Evolutionary conservation across 106 monocot genomes (phyloP), one percentile per base, ranked within the genome.

Genomic region (Alisma plantagoaquatica): DNA sequence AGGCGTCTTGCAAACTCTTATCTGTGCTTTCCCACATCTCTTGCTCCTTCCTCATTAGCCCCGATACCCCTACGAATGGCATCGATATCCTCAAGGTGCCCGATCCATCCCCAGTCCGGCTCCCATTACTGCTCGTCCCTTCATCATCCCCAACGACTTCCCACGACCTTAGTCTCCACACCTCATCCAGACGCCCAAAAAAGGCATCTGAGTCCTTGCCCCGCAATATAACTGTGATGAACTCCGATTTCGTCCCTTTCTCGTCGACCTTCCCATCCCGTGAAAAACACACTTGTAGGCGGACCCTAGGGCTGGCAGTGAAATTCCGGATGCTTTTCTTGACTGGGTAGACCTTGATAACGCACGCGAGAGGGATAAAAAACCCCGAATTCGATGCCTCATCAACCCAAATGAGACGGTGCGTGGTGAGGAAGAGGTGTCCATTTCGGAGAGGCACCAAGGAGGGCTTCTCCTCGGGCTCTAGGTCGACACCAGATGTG

Each of bases 31-130:
- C 96, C 96, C 96, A 98, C 54, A 69, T 71, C 51, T 98, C 96
- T 73, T 98, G 96, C 64, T 98, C 96, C 66, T 89, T 98, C 81
- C 85, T 75, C 59, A 98, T 43, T 29, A 98, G 81, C 65, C 96
- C 96, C 2, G 85, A 68, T 1, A 98, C 72, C 12, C 96, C 96
- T 16, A 98, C 89, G 46, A 85, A 88, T 10, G 85, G 76, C 74
- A 60, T 67, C 61, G 67, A 57, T 26, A 68, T 57, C 60, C 47
- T 65, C 28, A 19, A 6, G n/a, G n/a, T n/a, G 42, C 33, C 45
- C 43, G 45, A 21, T 14, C 42, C 69, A 45, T 49, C 63, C 27
- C 33, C 59, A n/a, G 18, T 26, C 14, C 65, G 4, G 17, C 31
- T 44, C 10, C 31, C 33, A 22, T 23, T 49, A 23, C 52, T 26